phyloP scores from a whole-genome alignment of 2,329 filamentous ascomycete species.

The Ceratocystis albifundus region DNA sequence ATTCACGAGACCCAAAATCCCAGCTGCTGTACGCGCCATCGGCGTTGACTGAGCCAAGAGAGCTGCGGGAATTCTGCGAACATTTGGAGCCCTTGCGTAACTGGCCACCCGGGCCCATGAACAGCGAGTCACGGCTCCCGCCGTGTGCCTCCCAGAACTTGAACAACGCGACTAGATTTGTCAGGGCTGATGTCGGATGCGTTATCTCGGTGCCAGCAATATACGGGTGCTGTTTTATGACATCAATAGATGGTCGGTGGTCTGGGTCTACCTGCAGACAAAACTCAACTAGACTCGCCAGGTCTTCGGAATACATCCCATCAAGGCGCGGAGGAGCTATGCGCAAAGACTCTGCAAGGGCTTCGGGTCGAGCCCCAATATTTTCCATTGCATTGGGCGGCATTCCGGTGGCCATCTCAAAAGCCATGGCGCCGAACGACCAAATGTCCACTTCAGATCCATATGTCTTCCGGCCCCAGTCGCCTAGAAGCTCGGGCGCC shows the following conservation, averaged over 20 bases:
- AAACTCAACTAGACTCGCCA: slow-evolving; percentile 61
- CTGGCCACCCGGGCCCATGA: slow-evolving; percentile 28
- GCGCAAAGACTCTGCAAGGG: slow-evolving; percentile 44
- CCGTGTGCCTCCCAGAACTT: slow-evolving; percentile 65
- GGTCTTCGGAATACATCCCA: slow-evolving; percentile 55
- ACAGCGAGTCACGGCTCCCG: slow-evolving; percentile 55
- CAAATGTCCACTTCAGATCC: slow-evolving; percentile 70
- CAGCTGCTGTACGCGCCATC: slow-evolving; percentile 16
- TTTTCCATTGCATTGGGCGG: slow-evolving; percentile 52
- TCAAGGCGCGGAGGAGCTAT: slow-evolving; percentile 56
- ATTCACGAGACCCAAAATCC: slow-evolving; percentile 18
- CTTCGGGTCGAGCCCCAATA: slow-evolving; percentile 33
- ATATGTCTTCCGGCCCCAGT: slow-evolving; percentile 35
- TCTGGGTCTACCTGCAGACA: slow-evolving; percentile 59
- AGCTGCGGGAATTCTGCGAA: slow-evolving; percentile 34
- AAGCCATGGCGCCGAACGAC: slow-evolving; percentile 72
- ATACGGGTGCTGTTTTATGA: slow-evolving; percentile 59
- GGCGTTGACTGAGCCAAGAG: slow-evolving; percentile 36
- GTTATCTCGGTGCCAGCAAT: slow-evolving; percentile 49
- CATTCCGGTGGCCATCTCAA: slow-evolving; percentile 66
- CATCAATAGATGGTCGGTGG: slow-evolving; percentile 56
- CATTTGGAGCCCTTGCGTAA: slow-evolving; percentile 16
- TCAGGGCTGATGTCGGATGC: slow-evolving; percentile 53
- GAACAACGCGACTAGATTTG: slow-evolving; percentile 58
- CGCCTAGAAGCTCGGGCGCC: slow-evolving; percentile 66